Base-by-base conservation (phyloP, 768 basidiomycete genomes). In the Lactarius vividus region DNA sequence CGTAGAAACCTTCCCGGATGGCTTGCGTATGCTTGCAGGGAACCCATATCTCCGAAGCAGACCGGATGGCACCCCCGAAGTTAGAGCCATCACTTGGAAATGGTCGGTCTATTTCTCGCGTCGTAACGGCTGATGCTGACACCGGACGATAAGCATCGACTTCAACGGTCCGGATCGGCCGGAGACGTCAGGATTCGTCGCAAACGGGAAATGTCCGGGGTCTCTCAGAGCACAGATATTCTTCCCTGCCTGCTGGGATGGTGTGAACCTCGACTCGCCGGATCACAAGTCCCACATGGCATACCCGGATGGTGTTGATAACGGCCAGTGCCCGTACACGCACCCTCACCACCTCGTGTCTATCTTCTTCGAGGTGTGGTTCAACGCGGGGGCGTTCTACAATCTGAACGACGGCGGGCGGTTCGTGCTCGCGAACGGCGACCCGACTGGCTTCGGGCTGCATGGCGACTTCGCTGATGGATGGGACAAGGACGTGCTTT, bases 361-460 rank as follows among this genome's bases (percentile, higher is more conserved):
- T 65, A 70, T 82, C 40, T 82, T 81, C 62, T 75, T 79, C 64
- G 82, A 77, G 71, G 73, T 77, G 2, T 76, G 71, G 33, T 79
- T 72, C 72, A 63, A 67, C 52, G 71, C 72, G n/a, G 61, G 65
- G 5, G 55, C 53, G 2, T 75, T 78, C 67, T 72, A 75, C 59
- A 66, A 61, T 28, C 65, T 72, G 55, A 72, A 76, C 46, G 70
- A 71, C 28, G 71, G 70, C 28, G 74, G 75, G 53, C 77, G 77
- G 18, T 76, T 78, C 61, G 78, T 79, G 59, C 77, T 78, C 40
- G 72, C 81, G 16, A 76, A 77, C 62, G 80, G 79, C 31, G 82
- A 83, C 65, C 75, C 79, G 6, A 81, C 80, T 6, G 80, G 81
- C 3, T 78, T 76, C 66, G 80, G 78, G 31, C 70, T 76, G 44